These are phyloP conservation scores for Acacia concinna DNA, from an alignment of 331 rosid species.

Conservation along the genomic window DNA sequence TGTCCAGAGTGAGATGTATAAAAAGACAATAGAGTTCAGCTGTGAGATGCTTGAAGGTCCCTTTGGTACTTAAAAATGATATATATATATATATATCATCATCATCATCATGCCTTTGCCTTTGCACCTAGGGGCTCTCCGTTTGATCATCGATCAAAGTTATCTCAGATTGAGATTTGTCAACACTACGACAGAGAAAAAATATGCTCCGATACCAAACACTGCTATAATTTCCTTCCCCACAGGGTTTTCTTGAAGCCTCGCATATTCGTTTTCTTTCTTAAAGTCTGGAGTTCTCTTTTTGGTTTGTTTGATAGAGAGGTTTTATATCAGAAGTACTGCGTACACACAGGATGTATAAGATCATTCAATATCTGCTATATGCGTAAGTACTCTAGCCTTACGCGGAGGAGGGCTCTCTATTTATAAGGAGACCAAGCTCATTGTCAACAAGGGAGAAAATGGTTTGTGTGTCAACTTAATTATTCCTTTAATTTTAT, in stretches of 20 bases:
- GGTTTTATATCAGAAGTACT: constrained; percentile 5
- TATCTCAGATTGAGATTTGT: constrained; percentile 5
- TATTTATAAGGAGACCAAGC: constrained; percentile 23
- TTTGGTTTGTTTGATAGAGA: background rate
- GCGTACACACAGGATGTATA: background rate
- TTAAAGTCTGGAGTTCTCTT: constrained; percentile 11
- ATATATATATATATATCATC: too few relatives aligned
- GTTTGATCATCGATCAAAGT: constrained; percentile 31
- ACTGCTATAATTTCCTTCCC: background rate
- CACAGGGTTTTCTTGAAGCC: background rate
- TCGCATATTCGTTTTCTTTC: background rate
- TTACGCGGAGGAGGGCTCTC: constrained; percentile 22
- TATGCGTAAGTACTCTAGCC: constrained; percentile 16
- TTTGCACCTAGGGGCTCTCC: constrained; percentile 34
- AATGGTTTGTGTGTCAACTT: constrained; percentile 43
- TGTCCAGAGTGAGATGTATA: constrained; percentile 46
- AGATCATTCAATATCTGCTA: background rate
- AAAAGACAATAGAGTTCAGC: constrained; percentile 37
- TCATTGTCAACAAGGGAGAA: constrained; percentile 38
- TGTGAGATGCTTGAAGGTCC: constrained; percentile 26
- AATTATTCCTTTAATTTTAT: constrained; percentile 28
- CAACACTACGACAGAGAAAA: constrained; percentile 22
- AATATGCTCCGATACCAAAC: constrained; percentile 26
- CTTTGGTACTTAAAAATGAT: constrained; percentile 23
- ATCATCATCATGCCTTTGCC: constrained; percentile 28